These are phyloP conservation scores for Fusarium coffeatum DNA, from an alignment of 2,329 filamentous ascomycete species.

Conservation along the genomic window DNA sequence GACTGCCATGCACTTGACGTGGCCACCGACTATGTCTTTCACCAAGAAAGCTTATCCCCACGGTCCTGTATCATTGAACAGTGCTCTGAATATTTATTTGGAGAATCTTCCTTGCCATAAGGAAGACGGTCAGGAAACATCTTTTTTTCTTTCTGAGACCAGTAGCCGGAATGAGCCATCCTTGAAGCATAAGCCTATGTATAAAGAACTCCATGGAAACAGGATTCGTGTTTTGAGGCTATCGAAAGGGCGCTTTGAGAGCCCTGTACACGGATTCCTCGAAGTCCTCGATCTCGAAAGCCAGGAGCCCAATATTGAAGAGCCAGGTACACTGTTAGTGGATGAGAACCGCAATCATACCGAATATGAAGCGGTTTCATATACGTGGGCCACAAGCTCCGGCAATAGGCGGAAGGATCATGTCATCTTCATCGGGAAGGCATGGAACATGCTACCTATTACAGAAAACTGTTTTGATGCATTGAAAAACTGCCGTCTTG, in stretches of 20 bases:
- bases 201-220: fast-evolving
- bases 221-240: background rate
- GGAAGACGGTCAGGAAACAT: fast-evolving
- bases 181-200: background rate
- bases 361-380: background rate
- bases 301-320: background rate
- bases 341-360: fast-evolving
- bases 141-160: background rate
- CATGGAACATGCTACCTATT: background rate
- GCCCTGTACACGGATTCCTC: background rate
- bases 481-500: background rate
- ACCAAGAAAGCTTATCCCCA: background rate
- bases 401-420: background rate
- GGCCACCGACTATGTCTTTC: background rate
- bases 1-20: background rate
- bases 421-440: background rate
- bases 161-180: fast-evolving
- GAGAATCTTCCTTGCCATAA: background rate
- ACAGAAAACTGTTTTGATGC: constrained; percentile 7
- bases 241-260: background rate
- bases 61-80: background rate
- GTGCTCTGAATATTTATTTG: background rate
- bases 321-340: fast-evolving
- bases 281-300: background rate
- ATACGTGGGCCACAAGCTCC: background rate